Evolutionary conservation across 2,329 filamentous ascomycete species (phyloP).

Genomic region (Neofusicoccum sp.): DNA sequence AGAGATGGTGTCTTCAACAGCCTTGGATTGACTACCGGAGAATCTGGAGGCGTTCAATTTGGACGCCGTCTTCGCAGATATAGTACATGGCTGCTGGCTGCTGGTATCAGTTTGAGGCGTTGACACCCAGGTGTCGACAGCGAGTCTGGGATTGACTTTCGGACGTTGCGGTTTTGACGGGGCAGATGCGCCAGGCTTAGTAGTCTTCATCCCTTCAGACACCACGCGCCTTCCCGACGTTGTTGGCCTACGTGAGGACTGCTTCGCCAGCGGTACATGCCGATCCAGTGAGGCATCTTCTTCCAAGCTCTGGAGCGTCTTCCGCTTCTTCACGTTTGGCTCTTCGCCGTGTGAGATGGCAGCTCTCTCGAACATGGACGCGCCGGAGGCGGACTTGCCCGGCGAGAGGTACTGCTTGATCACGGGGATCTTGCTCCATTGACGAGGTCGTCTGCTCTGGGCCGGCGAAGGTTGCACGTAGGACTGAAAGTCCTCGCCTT

Average conservation of each 20-base stretch:
- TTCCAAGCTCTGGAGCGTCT: background rate
- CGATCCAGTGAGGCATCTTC: background rate
- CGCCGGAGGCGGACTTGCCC: background rate
- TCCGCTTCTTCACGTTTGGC: background rate
- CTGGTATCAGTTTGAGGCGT: background rate
- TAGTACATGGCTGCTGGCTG: background rate
- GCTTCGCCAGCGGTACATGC: background rate
- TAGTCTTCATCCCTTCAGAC: conserved; percentile 1
- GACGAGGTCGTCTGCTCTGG: background rate
- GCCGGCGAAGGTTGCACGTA: background rate
- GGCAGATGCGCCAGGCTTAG: background rate
- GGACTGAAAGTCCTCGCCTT: background rate
- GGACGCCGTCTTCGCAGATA: background rate
- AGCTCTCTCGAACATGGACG: conserved; percentile 14
- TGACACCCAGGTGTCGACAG: background rate
- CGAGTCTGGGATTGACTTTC: background rate
- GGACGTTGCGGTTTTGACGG: background rate
- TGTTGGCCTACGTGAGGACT: background rate
- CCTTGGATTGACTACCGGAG: background rate
- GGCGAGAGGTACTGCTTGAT: conserved; percentile 6
- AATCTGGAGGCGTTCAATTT: background rate
- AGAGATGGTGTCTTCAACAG: background rate
- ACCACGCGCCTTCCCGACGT: background rate
- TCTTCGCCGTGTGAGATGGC: conserved; percentile 9
- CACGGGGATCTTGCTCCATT: background rate